These are phyloP conservation scores for Corinectria fuckeliana DNA, from an alignment of 2,329 filamentous ascomycete species.

Conservation along the genomic window DNA sequence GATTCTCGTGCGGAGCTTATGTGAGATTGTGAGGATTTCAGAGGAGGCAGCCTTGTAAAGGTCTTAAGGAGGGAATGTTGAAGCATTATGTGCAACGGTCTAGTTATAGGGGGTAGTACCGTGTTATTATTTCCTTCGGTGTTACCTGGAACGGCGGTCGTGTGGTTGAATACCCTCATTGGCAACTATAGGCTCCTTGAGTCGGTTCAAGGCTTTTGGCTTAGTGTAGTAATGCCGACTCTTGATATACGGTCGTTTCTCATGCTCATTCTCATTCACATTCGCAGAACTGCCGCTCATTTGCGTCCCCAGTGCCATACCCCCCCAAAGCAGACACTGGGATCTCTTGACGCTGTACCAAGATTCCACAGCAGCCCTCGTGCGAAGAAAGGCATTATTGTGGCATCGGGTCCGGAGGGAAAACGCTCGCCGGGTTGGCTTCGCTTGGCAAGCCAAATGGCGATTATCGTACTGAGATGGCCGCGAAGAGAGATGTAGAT, in stretches of 20 bases:
- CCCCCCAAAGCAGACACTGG: no score
- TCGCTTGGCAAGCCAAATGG: neutral
- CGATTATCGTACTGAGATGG: neutral
- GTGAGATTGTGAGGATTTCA: slow-evolving; percentile 50
- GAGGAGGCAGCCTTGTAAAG: slow-evolving; percentile 39
- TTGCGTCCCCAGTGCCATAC: no score
- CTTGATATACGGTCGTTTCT: slow-evolving; percentile 7
- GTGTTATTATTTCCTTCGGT: slow-evolving; percentile 12
- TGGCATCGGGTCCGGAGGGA: slow-evolving; percentile 1
- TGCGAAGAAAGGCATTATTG: no score
- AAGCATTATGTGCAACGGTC: neutral
- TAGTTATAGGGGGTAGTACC: neutral
- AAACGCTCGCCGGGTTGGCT: neutral
- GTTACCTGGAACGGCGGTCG: slow-evolving; percentile 16
- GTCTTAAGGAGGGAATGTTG: neutral
- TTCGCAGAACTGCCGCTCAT: neutral
- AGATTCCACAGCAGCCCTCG: no score
- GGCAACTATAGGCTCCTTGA: slow-evolving; percentile 12
- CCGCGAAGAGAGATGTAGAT: neutral
- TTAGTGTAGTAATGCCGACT: slow-evolving; percentile 29
- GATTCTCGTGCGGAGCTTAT: slow-evolving; percentile 49
- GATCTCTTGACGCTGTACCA: no score
- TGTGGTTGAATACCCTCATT: slow-evolving; percentile 37
- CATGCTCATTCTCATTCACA: neutral
- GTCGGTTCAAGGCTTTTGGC: slow-evolving; percentile 15